Evolutionary conservation across 768 basidiomycete genomes (phyloP).

Genomic region (Lactarius sp.): DNA sequence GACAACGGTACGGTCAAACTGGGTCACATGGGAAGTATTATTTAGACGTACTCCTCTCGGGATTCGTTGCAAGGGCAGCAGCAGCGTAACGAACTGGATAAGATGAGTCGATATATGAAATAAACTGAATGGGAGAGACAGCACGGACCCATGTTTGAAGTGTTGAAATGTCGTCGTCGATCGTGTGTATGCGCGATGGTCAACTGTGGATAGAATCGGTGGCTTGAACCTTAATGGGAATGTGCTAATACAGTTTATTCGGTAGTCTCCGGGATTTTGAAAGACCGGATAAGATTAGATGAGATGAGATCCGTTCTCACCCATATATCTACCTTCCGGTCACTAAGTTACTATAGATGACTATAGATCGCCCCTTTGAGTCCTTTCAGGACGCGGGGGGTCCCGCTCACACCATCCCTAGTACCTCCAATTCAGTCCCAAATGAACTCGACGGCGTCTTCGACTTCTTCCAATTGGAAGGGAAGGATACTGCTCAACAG

Average conservation of each 20-base stretch:
- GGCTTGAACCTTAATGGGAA: slow-evolving; percentile 23
- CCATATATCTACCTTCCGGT: not conserved
- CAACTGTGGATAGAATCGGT: not conserved
- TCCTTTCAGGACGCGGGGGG: slow-evolving; percentile 12
- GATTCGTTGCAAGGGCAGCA: slow-evolving; percentile 80
- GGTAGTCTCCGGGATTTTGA: not conserved
- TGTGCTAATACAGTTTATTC: slow-evolving; percentile 12
- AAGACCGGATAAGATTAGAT: slow-evolving; percentile 21
- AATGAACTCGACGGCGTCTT: slow-evolving; percentile 17
- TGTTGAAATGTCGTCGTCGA: slow-evolving; percentile 30
- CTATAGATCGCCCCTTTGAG: slow-evolving; percentile 10
- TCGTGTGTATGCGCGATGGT: not conserved
- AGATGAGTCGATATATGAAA: slow-evolving; percentile 21
- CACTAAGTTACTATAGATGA: slow-evolving; percentile 2
- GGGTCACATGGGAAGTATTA: slow-evolving; percentile 19
- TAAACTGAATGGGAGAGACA: slow-evolving; percentile 1
- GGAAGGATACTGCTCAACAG: slow-evolving; percentile 22
- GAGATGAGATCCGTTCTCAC: no score
- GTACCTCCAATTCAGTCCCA: not conserved
- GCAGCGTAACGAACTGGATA: slow-evolving; percentile 87
- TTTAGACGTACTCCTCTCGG: slow-evolving; percentile 80
- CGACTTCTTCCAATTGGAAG: slow-evolving; percentile 22
- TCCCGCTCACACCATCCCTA: not conserved
- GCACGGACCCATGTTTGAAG: slow-evolving; percentile 38
- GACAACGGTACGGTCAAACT: slow-evolving; percentile 17